A percentile compares a stretch with the other conserved stretches of the same genome.
These are phyloP conservation scores for Paramecium sonneborni DNA, from an alignment of 73 alveolate species.

Conservation along the genomic window DNA sequence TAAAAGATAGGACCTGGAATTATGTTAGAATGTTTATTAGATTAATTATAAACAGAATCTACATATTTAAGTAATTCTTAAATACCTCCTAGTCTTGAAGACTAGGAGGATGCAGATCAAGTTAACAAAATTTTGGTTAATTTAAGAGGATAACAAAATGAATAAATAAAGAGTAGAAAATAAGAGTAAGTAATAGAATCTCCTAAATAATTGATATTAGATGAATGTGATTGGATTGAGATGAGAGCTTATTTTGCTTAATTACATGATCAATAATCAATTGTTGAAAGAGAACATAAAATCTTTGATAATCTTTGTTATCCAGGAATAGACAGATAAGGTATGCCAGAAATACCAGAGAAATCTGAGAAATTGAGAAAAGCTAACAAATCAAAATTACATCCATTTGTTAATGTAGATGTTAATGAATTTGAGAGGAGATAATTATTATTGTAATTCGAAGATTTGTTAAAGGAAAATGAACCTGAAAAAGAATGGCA, in stretches of 20 bases:
- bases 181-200: not conserved
- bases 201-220: constrained; percentile 9
- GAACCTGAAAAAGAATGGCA: constrained; percentile 75
- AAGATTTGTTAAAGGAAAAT: constrained; percentile 71
- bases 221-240: constrained; percentile 66
- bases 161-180: not conserved
- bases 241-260: constrained; percentile 49
- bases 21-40: constrained; percentile 51
- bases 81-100: constrained; percentile 55
- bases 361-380: constrained; percentile 81
- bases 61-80: not conserved
- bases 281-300: constrained; percentile 46
- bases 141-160: not conserved
- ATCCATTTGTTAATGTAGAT: constrained; percentile 82
- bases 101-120: constrained; percentile 62
- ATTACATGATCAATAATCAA: constrained; percentile 14
- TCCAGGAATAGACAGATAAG: constrained; percentile 84
- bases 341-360: constrained; percentile 86
- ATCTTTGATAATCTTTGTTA: constrained; percentile 66
- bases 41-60: constrained; percentile 24
- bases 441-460: constrained; percentile 67
- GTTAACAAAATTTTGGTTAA: not conserved
- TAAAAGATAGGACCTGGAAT: constrained; percentile 27
- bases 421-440: constrained; percentile 83
- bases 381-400: constrained; percentile 73